A percentile compares a stretch with the other conserved stretches of the same genome.
Evolutionary conservation across 2,329 filamentous ascomycete species (phyloP).

Genomic region (Venturia asperata): DNA sequence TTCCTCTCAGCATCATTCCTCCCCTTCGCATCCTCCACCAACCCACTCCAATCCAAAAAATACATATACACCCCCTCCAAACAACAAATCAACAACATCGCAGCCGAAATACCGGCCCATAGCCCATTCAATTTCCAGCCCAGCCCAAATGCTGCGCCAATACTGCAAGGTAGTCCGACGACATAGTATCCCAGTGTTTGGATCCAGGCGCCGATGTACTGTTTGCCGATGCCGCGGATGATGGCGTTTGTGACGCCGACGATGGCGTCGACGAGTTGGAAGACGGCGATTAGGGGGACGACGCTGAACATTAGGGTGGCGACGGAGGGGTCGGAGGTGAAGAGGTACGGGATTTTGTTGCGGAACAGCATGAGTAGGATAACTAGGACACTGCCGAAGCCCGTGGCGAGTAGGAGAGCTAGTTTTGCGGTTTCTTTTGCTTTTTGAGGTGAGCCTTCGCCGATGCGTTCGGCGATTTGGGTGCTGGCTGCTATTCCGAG

Average conservation of each 20-base stretch:
- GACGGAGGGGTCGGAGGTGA: slow-evolving; percentile 7
- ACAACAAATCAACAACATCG: slow-evolving; percentile 4
- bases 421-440: background rate
- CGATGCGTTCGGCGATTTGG: background rate
- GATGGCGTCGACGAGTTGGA: slow-evolving; percentile 11
- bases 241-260: slow-evolving; percentile 14
- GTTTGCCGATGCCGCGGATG: slow-evolving; percentile 15
- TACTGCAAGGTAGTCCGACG: background rate
- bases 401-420: background rate
- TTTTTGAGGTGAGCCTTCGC: background rate
- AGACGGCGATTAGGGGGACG: slow-evolving; percentile 6
- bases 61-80: slow-evolving; percentile 5
- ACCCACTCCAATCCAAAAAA: slow-evolving; percentile 1
- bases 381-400: background rate
- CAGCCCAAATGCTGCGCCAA: slow-evolving; percentile 2
- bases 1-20: slow-evolving; percentile 1
- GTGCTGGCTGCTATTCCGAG: slow-evolving; percentile 7
- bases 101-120: slow-evolving; percentile 11
- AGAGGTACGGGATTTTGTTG: background rate
- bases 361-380: background rate
- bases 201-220: slow-evolving; percentile 3
- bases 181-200: slow-evolving; percentile 11
- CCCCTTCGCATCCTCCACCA: slow-evolving; percentile 11
- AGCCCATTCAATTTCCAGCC: slow-evolving; percentile 13
- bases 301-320: background rate